Evolutionary conservation across 169 alveolate species (phyloP).

Genomic region (Plasmodium coatneyi): DNA sequence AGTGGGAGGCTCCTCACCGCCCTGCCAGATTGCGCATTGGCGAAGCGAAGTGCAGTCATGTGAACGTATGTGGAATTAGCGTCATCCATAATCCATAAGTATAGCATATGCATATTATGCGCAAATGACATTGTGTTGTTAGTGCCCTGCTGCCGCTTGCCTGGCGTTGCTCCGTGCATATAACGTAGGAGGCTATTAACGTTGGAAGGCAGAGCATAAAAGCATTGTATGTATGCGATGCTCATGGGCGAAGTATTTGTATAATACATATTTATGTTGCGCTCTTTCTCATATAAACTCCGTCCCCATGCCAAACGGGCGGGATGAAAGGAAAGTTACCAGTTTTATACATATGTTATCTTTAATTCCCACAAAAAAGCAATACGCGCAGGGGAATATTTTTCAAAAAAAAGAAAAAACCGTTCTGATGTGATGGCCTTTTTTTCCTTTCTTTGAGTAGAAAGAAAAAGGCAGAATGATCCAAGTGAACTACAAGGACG

Average conservation of each 20-base stretch:
- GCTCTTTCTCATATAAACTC: neutral
- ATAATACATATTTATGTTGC: neutral
- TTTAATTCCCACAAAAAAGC: neutral
- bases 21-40: neutral
- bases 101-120: neutral
- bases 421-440: neutral
- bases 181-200: neutral
- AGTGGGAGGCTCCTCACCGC: neutral
- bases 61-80: neutral
- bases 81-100: neutral
- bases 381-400: neutral
- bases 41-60: neutral
- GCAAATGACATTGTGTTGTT: neutral
- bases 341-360: neutral
- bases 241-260: neutral
- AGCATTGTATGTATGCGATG: neutral
- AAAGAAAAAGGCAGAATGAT: conserved; percentile 11
- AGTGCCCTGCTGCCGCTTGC: neutral
- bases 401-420: neutral
- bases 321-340: neutral
- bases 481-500: conserved; percentile 13
- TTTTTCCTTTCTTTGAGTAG: neutral
- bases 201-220: neutral
- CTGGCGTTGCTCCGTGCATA: neutral
- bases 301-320: neutral